Evolutionary conservation across 805 yeast genomes (phyloP).

Genomic region (Metschnikowia sp.): DNA sequence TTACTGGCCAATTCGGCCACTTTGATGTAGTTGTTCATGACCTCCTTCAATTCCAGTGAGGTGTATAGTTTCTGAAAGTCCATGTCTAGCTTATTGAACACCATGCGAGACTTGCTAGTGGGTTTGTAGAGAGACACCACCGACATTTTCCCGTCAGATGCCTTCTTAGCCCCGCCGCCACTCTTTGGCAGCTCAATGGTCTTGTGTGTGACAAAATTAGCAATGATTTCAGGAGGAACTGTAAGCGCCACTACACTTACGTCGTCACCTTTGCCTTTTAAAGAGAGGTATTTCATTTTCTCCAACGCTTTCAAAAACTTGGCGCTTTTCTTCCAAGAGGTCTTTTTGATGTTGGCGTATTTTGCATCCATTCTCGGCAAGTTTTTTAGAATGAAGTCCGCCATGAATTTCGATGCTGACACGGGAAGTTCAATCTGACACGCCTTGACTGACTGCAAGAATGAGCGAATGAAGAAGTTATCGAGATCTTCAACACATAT

Average conservation of each 20-base stretch:
- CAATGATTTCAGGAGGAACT: slow-evolving; percentile 35
- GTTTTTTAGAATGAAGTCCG: slow-evolving; percentile 64
- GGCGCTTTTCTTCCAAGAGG: slow-evolving; percentile 86
- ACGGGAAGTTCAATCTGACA: slow-evolving; percentile 62
- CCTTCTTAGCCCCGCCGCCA: slow-evolving; percentile 24
- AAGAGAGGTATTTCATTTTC: slow-evolving; percentile 60
- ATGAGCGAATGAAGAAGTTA: slow-evolving; percentile 65
- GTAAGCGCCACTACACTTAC: slow-evolving; percentile 41
- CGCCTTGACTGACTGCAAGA: slow-evolving; percentile 63
- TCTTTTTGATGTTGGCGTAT: slow-evolving; percentile 63
- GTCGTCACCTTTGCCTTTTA: slow-evolving; percentile 86
- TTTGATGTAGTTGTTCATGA: slow-evolving; percentile 56
- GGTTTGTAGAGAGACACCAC: slow-evolving; percentile 55
- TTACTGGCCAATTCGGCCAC: slow-evolving; percentile 48
- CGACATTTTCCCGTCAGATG: slow-evolving; percentile 23
- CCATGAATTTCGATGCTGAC: slow-evolving; percentile 69
- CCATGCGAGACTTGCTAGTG: slow-evolving; percentile 42
- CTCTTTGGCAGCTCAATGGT: slow-evolving; percentile 21
- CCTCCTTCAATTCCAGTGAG: slow-evolving; percentile 48
- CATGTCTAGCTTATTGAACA: slow-evolving; percentile 44
- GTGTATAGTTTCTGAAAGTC: slow-evolving; percentile 45
- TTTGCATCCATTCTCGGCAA: slow-evolving; percentile 62
- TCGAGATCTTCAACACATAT: slow-evolving; percentile 68
- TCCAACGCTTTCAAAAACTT: slow-evolving; percentile 86
- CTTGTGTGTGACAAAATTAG: slow-evolving; percentile 64